Evolutionary conservation across 2,329 filamentous ascomycete species (phyloP).

Genomic region (Fusarium armeniacum): DNA sequence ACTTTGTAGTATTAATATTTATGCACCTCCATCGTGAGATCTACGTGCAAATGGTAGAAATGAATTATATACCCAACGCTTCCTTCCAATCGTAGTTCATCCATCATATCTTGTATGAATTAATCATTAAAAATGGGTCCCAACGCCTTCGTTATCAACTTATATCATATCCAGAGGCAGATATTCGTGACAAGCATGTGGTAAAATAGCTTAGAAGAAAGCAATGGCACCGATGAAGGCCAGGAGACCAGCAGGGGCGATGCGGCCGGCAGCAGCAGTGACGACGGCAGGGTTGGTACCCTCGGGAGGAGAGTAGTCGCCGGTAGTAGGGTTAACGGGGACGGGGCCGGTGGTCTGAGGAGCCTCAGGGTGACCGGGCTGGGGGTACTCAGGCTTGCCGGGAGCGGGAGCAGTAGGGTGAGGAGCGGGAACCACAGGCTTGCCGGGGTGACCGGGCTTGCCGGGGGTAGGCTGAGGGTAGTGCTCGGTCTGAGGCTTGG

Average conservation of each 20-base stretch:
- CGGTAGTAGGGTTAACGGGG: slow-evolving; percentile 39
- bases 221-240: slow-evolving; percentile 72
- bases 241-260: slow-evolving; percentile 57
- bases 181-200: slow-evolving; percentile 13
- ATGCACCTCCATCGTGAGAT: slow-evolving; percentile 37
- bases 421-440: slow-evolving; percentile 12
- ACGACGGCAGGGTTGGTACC: slow-evolving; percentile 69
- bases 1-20: slow-evolving; percentile 37
- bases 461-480: slow-evolving; percentile 35
- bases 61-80: slow-evolving; percentile 43
- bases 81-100: slow-evolving; percentile 32
- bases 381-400: slow-evolving; percentile 12
- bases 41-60: slow-evolving; percentile 39
- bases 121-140: slow-evolving; percentile 36
- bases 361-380: slow-evolving; percentile 3
- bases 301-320: slow-evolving; percentile 40
- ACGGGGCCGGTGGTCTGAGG: slow-evolving; percentile 33
- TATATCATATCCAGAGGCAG: slow-evolving; percentile 10
- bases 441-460: slow-evolving; percentile 15
- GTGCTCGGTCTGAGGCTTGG: slow-evolving; percentile 48
- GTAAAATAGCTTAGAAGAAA: slow-evolving; percentile 63
- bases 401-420: slow-evolving; percentile 20
- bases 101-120: slow-evolving; percentile 17
- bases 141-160: slow-evolving; percentile 23
- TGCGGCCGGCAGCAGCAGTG: slow-evolving; percentile 67